Conservation (phyloP, 352 stramenopile genomes). For the Aphanomyces cochlioides region DNA sequence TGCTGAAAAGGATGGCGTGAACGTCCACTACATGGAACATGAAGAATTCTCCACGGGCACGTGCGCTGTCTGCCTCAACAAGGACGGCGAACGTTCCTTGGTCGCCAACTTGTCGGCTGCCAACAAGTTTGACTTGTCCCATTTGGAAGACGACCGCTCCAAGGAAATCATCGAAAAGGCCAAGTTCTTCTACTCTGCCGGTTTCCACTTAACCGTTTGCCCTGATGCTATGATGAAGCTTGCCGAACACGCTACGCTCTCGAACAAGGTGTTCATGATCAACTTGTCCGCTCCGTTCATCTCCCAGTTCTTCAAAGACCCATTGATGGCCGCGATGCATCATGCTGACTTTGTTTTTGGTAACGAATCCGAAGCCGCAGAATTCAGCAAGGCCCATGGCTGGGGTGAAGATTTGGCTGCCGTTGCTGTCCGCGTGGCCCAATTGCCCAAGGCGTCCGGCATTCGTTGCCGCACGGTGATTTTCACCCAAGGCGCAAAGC, state of each 20-base stretch:
- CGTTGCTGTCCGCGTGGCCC: conserved; percentile 92
- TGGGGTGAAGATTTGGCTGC: conserved; percentile 85
- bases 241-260: conserved; percentile 89
- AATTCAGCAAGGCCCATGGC: conserved; percentile 89
- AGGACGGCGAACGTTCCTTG: conserved; percentile 94
- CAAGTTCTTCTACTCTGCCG: conserved; percentile 96
- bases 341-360: conserved; percentile 99
- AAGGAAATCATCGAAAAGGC: conserved; percentile 92
- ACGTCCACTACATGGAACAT: conserved; percentile 97
- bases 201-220: conserved; percentile 99
- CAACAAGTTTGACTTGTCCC: conserved; percentile 97
- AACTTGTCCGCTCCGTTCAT: conserved; percentile 99
- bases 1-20: conserved; percentile 92
- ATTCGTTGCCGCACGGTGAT: conserved; percentile 92
- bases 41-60: conserved; percentile 91
- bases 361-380: conserved; percentile 97
- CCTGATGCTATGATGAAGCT: conserved; percentile 89
- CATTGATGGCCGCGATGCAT: conserved; percentile 89
- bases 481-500: conserved; percentile 96
- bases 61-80: conserved; percentile 94
- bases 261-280: conserved; percentile 95
- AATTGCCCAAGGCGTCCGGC: conserved; percentile 91
- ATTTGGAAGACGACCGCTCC: conserved; percentile 80
- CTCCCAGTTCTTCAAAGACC: conserved; percentile 97
- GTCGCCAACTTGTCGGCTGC: conserved; percentile 97